Evolutionary conservation across 208 protist species (phyloP), one percentile per base, ranked within the genome.

Genomic region (Wallacemonas sp.): DNA sequence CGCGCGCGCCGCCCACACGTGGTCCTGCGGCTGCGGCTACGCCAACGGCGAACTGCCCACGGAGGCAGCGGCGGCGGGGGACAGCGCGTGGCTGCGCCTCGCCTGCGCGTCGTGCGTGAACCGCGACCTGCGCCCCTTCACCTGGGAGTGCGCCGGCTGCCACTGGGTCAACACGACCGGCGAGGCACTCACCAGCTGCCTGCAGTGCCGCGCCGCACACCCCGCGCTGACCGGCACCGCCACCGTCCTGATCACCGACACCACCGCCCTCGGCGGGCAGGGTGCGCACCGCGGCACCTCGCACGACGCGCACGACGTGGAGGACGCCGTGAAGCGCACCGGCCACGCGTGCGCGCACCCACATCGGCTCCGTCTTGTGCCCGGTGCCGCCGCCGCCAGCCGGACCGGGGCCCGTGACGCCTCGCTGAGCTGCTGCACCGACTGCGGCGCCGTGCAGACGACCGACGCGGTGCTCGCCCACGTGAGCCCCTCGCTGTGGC

Each of bases 21-120:
- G 84, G 84, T 23, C 22, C 28, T 93, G 87, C 65, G 83, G 84
- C 5, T 93, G 87, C 41, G 66, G 83, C 10, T 82, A 65, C 57
- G 32, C 63, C 11, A 84, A 80, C 20, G 4, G 29, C 48, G 33
- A 3, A 29, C 41, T 69, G 38, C 10, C 11, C 41, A n/a, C n/a
- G n/a, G n/a, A n/a, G 39, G 22, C 26, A 18, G 31, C 36, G 5
- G 7, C 39, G 20, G 44, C 18, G 18, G 44, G 4, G 44, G 44
- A 20, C 18, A 20, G 44, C 20, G 11, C 44, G 44, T 5, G 11
- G 44, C 44, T 5, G 44, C 11, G 57, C 3, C n/a, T 67, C n/a
- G 50, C 57, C 64, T 81, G 64, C 67, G 82, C 64, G 20, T 62
- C 77, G 31, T 91, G 84, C 54, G 79, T 87, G 31, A 72, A 71